Evolutionary conservation across 495 filamentous ascomycete genomes (phyloP).

Genomic region (Sporormia fimetaria): DNA sequence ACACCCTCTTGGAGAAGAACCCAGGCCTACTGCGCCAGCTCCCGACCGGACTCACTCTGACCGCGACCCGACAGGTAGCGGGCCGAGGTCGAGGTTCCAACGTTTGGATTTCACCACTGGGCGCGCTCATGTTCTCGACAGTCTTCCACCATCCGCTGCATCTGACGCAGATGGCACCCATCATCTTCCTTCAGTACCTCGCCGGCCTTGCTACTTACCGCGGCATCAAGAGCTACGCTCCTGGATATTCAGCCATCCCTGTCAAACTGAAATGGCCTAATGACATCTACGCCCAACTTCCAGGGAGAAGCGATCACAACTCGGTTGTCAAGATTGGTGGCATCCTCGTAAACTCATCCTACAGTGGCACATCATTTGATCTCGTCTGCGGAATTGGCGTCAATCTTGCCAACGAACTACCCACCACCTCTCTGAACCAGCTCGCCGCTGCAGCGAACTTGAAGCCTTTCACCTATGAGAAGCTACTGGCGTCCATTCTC

Average conservation of each 20-base stretch:
- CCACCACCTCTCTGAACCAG: conserved; percentile 76
- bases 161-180: conserved; percentile 59
- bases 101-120: conserved; percentile 88
- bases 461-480: conserved; percentile 56
- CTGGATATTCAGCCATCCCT: conserved; percentile 59
- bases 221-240: conserved; percentile 69
- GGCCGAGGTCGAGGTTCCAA: conserved; percentile 88
- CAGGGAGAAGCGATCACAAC: conserved; percentile 28
- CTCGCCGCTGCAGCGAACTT: conserved; percentile 38
- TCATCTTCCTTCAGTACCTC: conserved; percentile 91
- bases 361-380: conserved; percentile 63
- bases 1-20: conserved; percentile 94
- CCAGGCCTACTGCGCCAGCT: conserved; percentile 60
- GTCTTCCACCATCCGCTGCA: conserved; percentile 69
- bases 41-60: conserved; percentile 73
- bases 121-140: conserved; percentile 75
- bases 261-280: conserved; percentile 97
- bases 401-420: conserved; percentile 75
- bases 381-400: conserved; percentile 83
- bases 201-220: conserved; percentile 81
- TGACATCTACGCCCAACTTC: conserved; percentile 76
- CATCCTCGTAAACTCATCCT: conserved; percentile 84
- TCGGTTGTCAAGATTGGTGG: conserved; percentile 80
- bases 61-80: conserved; percentile 82
- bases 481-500: conserved; percentile 71